phyloP scores from a whole-genome alignment of 805 yeast genomes.

The Yarrowia sp. region DNA sequence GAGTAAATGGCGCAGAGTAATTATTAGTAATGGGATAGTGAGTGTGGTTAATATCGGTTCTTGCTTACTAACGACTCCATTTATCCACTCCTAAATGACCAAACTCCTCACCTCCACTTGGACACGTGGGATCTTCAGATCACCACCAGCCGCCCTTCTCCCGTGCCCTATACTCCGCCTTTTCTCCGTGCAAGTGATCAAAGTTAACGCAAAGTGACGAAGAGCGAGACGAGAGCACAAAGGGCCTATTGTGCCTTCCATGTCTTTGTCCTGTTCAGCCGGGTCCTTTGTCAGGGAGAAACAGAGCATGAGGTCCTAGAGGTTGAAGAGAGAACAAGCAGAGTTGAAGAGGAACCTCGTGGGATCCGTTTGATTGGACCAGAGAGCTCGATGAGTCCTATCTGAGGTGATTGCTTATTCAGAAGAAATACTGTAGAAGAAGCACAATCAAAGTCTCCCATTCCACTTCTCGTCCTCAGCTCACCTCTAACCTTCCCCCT shows the following conservation, averaged over 20 bases:
- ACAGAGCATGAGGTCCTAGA: too few species aligned
- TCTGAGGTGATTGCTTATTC: neutral
- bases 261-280: constrained; percentile 12
- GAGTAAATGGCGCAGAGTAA: constrained; percentile 3
- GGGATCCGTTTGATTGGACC: neutral
- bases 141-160: constrained; percentile 20
- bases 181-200: neutral
- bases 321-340: too few species aligned
- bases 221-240: neutral
- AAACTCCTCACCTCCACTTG: neutral
- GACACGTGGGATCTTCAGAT: neutral
- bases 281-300: neutral
- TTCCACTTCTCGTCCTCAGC: too few species aligned
- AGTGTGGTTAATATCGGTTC: too few species aligned
- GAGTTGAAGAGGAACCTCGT: too few species aligned
- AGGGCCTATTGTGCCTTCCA: neutral
- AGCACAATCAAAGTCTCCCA: too few species aligned
- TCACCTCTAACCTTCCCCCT: neutral
- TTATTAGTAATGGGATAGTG: neutral
- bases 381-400: too few species aligned
- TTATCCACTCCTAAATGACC: too few species aligned
- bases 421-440: too few species aligned
- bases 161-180: constrained; percentile 6
- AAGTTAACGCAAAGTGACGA: constrained; percentile 8
- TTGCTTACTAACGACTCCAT: too few species aligned